Evolutionary conservation across 257 asterid genomes (phyloP).

Genomic region (Parsonsia alboflavescens): DNA sequence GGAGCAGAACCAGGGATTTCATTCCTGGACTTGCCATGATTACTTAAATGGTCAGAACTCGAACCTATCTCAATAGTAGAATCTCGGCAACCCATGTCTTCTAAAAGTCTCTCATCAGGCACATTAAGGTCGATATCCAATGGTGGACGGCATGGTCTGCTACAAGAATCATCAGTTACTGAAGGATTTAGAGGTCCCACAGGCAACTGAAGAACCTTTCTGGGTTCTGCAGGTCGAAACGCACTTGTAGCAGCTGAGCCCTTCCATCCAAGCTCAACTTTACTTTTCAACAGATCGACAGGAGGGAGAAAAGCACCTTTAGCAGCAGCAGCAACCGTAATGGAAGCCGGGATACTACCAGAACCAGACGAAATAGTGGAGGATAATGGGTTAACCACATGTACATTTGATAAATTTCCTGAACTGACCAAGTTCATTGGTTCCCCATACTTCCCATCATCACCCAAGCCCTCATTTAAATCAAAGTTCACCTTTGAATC

Average conservation of each 20-base stretch:
- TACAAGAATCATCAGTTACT: constrained; percentile 36
- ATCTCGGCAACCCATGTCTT: constrained; percentile 38
- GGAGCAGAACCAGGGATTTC: constrained; percentile 24
- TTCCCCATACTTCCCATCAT: constrained; percentile 71
- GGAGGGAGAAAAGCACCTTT: constrained; percentile 83
- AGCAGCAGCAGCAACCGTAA: constrained; percentile 86
- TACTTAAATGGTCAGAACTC: constrained; percentile 16
- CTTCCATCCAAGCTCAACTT: constrained; percentile 87
- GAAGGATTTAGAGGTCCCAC: constrained; percentile 21
- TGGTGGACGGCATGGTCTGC: constrained; percentile 39
- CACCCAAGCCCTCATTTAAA: constrained; percentile 71
- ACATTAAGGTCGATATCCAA: constrained; percentile 52
- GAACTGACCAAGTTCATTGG: constrained; percentile 23
- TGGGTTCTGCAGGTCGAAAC: constrained; percentile 96
- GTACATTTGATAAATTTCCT: constrained; percentile 31
- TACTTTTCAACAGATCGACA: constrained; percentile 70
- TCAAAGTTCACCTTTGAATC: constrained; percentile 57
- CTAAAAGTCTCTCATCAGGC: constrained; percentile 45
- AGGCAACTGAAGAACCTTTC: constrained; percentile 44
- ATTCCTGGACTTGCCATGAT: constrained; percentile 20
- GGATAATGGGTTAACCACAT: constrained; percentile 31
- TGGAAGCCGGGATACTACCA: constrained; percentile 47
- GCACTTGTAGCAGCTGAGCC: constrained; percentile 99
- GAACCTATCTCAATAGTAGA: constrained; percentile 25
- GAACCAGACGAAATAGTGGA: constrained; percentile 31